Evolutionary conservation across 495 filamentous ascomycete genomes (phyloP), one percentile per base, ranked within the genome.

Genomic region (Trichoderma reesei): DNA sequence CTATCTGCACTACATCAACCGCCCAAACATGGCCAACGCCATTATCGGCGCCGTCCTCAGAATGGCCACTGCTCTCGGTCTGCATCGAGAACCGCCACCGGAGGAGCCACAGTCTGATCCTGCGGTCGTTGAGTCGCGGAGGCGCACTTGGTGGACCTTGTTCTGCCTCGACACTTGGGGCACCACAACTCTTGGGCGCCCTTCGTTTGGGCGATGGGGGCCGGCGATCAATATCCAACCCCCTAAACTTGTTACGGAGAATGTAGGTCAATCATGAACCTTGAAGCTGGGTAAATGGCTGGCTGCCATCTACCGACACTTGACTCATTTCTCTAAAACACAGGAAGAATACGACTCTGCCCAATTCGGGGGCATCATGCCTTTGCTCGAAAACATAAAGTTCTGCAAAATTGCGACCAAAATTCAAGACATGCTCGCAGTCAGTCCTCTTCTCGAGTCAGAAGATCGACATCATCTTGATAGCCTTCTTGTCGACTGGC

Each of bases 101-200:
- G 79, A 83, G 44, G 71, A 70, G 44, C 11, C 9, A 14, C 78
- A 78, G 65, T 81, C 75, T 62, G 83, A 83, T 68, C 72, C 82
- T 61, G 76, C 76, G 7, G 80, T 84, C 7, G 78, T 80, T 41
- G 88, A 91, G 67, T 84, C 87, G 18, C 81, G 87, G 65, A 74
- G 89, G 59, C 78, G 88, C 46, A 87, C 89, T 36, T 92, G 89
- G 89, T 92, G 89, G 89, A 87, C 83, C 44, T 73, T 91, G 62
- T 88, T 89, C 75, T 90, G 86, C 74, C 79, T 92, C 65, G 89
- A 92, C 74, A 88, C 88, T 1, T 92, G 88, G 87, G 88, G 85
- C 6, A 83, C 82, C 8, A 89, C 86, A 61, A 91, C 88, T 20
- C 81, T 89, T 61, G 89, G 89, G n/a, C 80, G 89, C 44, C 89